These are phyloP conservation scores for Naematelia encephala DNA, from an alignment of 768 basidiomycete species.

Conservation along the genomic window DNA sequence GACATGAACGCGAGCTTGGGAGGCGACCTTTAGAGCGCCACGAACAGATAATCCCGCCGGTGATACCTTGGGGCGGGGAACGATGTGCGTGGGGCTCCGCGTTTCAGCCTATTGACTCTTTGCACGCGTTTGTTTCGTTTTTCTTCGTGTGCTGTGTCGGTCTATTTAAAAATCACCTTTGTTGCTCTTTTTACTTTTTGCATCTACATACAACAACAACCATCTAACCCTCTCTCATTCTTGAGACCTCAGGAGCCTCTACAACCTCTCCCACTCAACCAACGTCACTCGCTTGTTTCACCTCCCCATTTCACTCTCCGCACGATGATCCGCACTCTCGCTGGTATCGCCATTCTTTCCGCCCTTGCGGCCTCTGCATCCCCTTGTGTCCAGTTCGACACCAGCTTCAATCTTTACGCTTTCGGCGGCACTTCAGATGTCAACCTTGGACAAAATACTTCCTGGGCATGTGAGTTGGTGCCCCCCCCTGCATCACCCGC, in stretches of 20 bases:
- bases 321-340: conserved; percentile 20
- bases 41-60: too few relatives aligned
- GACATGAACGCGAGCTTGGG: neutral
- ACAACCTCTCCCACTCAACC: neutral
- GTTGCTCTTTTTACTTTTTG: neutral
- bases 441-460: conserved; percentile 66
- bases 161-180: neutral
- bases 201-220: too few relatives aligned
- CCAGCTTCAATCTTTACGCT: conserved; percentile 75
- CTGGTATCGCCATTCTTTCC: conserved; percentile 27
- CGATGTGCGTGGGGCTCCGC: neutral
- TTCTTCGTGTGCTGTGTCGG: neutral
- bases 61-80: too few relatives aligned
- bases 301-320: neutral
- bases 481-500: neutral
- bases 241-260: too few relatives aligned
- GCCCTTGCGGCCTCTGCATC: conserved; percentile 35
- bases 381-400: conserved; percentile 76
- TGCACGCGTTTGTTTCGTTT: neutral
- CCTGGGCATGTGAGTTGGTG: conserved; percentile 65
- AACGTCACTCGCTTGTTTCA: neutral
- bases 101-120: neutral
- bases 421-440: conserved; percentile 84
- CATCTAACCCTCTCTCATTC: too few relatives aligned
- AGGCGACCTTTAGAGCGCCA: too few relatives aligned